phyloP scores from a whole-genome alignment of 78 protist species.

The Bodo saltans region DNA sequence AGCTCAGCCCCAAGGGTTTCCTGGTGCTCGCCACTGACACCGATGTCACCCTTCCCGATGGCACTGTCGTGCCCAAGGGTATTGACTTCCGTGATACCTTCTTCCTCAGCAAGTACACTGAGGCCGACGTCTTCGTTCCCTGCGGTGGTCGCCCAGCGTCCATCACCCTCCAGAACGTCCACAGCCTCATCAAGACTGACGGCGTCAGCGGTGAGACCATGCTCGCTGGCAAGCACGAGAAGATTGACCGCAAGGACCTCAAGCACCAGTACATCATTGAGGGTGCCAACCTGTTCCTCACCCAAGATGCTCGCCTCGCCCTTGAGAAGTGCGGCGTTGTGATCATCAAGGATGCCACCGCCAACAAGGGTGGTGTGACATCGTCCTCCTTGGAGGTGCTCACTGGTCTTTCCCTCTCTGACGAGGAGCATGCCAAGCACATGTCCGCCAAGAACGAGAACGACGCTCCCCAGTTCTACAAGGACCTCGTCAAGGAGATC shows the following conservation, averaged over 20 bases:
- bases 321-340: slow-evolving; percentile 76
- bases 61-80: slow-evolving; percentile 52
- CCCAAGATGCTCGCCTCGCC: slow-evolving; percentile 69
- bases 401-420: slow-evolving; percentile 65
- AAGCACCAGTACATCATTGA: slow-evolving; percentile 74
- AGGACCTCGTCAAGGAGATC: slow-evolving; percentile 54
- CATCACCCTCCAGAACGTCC: slow-evolving; percentile 62
- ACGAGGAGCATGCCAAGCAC: slow-evolving; percentile 51
- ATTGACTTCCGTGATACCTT: slow-evolving; percentile 65
- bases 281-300: slow-evolving; percentile 86
- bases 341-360: slow-evolving; percentile 73
- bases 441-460: slow-evolving; percentile 51
- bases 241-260: not conserved
- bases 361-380: slow-evolving; percentile 89
- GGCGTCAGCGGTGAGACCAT: slow-evolving; percentile 40
- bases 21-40: slow-evolving; percentile 34
- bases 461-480: slow-evolving; percentile 58
- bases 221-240: slow-evolving; percentile 44
- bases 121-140: slow-evolving; percentile 78
- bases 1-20: slow-evolving; percentile 41
- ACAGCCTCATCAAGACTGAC: not conserved
- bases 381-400: slow-evolving; percentile 78
- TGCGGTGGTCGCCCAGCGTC: slow-evolving; percentile 90
- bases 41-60: slow-evolving; percentile 26
- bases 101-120: slow-evolving; percentile 42